Conservation (phyloP, 1,284 basidiomycete species). For the Boletellus deceptivus region DNA sequence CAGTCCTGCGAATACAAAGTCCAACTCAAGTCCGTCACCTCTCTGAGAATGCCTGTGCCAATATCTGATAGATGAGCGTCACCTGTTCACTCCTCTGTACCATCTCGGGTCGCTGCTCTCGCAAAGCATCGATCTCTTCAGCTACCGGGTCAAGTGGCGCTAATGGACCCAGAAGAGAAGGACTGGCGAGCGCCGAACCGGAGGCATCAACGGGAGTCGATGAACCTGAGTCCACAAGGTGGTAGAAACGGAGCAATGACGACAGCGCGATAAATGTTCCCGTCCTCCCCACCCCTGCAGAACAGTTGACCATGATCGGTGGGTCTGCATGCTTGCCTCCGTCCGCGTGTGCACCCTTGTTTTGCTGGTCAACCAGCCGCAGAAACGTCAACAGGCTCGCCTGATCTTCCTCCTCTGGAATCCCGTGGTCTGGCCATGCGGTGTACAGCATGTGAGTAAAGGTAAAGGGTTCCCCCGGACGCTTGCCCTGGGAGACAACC, state of each 20-base stretch:
- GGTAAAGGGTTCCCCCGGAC: slow-evolving; percentile 37
- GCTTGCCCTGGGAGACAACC: slow-evolving; percentile 29
- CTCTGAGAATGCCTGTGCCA: slow-evolving; percentile 40
- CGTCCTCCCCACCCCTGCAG: slow-evolving; percentile 88
- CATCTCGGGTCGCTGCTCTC: slow-evolving; percentile 82
- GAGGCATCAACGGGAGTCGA: slow-evolving; percentile 26
- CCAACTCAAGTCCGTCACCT: slow-evolving; percentile 3
- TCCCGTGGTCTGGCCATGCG: slow-evolving; percentile 83
- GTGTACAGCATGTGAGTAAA: slow-evolving; percentile 74
- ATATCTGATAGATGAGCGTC: slow-evolving; percentile 61
- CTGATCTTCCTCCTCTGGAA: slow-evolving; percentile 58
- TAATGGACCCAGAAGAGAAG: slow-evolving; percentile 57
- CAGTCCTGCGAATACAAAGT: no score
- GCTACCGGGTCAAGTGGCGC: slow-evolving; percentile 58
- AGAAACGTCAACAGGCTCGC: slow-evolving; percentile 59
- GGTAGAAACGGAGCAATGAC: slow-evolving; percentile 63
- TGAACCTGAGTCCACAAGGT: slow-evolving; percentile 38
- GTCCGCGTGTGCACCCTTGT: slow-evolving; percentile 41
- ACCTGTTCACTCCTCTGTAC: slow-evolving; percentile 72
- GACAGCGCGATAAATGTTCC: slow-evolving; percentile 83
- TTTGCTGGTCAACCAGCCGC: slow-evolving; percentile 57
- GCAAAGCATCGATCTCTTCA: slow-evolving; percentile 70
- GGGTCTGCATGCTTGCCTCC: slow-evolving; percentile 49
- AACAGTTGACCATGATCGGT: slow-evolving; percentile 82
- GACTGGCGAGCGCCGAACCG: slow-evolving; percentile 24